These are phyloP conservation scores for Blepharisma japonicum DNA, from an alignment of 73 alveolate species.

Conservation along the genomic window DNA sequence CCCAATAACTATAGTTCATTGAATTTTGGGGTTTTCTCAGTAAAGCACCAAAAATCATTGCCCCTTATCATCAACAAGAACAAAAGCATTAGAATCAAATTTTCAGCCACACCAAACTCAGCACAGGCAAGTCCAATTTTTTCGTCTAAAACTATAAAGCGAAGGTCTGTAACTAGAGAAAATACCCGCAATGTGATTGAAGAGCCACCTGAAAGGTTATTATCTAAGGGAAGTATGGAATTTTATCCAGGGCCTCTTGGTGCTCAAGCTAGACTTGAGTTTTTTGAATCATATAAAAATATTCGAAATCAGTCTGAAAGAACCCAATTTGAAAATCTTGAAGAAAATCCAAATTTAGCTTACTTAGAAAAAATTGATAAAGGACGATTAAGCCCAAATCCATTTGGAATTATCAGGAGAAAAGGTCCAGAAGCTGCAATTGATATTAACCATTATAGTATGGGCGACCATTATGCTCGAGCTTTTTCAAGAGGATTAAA, in stretches of 20 bases:
- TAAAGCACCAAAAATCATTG: too few species aligned
- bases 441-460: conserved; percentile 26
- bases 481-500: conserved; percentile 34
- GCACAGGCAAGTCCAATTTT: too few species aligned
- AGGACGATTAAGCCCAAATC: conserved; percentile 22
- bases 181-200: too few species aligned
- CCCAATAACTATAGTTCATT: too few species aligned
- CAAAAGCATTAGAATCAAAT: too few species aligned
- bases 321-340: conserved; percentile 5
- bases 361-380: conserved; percentile 9
- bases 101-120: too few species aligned
- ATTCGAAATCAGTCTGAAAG: not conserved
- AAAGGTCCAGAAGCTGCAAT: conserved; percentile 5
- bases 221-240: not conserved
- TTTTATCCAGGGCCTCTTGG: conserved; percentile 6
- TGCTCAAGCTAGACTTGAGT: not conserved
- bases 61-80: too few species aligned
- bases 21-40: too few species aligned
- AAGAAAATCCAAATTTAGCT: conserved; percentile 16
- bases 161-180: too few species aligned
- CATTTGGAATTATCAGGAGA: conserved; percentile 30
- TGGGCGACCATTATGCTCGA: conserved; percentile 57
- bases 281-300: not conserved
- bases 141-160: too few species aligned
- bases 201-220: too few species aligned